phyloP scores from a whole-genome alignment of 768 basidiomycete genomes.

The Boletus reticuloceps region DNA sequence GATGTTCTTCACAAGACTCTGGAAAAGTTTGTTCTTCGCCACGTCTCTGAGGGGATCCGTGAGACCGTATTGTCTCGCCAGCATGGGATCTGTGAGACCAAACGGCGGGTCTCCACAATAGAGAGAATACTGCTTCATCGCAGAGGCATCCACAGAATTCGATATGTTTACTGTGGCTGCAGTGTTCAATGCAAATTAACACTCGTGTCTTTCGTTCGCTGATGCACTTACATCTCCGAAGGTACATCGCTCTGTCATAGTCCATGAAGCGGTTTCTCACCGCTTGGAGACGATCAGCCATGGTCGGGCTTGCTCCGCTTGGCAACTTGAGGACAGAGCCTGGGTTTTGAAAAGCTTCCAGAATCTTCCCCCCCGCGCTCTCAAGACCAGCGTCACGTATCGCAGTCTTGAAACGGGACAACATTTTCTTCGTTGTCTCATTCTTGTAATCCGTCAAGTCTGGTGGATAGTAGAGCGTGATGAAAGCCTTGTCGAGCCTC shows the following conservation, averaged over 20 bases:
- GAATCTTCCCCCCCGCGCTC: not conserved
- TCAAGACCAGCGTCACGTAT: not conserved
- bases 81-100: not conserved
- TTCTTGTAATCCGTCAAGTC: not conserved
- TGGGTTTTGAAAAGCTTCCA: not conserved
- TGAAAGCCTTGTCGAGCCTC: not conserved
- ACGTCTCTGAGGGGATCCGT: not conserved
- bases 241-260: not conserved
- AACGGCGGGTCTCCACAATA: not conserved
- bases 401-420: not conserved
- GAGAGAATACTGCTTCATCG: not conserved
- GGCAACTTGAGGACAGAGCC: not conserved
- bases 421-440: not conserved
- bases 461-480: not conserved
- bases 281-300: not conserved
- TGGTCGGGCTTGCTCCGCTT: not conserved
- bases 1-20: not conserved
- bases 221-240: not conserved
- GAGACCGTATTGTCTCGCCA: not conserved
- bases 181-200: not conserved
- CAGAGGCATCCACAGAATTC: not conserved
- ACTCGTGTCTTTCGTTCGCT: not conserved
- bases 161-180: not conserved
- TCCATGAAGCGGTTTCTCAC: not conserved
- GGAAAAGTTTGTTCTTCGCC: not conserved